Evolutionary conservation across 192 early-diverging fungal genomes (phyloP).

Genomic region (Backusella tuberculispora): DNA sequence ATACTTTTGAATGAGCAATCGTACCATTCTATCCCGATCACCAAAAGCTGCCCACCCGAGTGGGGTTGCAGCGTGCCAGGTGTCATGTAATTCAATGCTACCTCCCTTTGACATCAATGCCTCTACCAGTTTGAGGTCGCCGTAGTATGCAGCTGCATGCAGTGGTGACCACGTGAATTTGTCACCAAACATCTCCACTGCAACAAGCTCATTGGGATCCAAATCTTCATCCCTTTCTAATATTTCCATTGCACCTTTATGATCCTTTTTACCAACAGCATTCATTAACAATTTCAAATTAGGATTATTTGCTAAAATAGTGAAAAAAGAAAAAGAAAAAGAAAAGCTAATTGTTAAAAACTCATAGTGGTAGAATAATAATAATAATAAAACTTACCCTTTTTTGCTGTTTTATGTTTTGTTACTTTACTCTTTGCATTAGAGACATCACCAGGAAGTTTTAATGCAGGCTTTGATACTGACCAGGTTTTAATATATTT

Average conservation of each 20-base stretch:
- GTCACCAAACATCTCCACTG: conserved; percentile 47
- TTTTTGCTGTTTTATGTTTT: neutral
- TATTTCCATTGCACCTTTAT: conserved; percentile 19
- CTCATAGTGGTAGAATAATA: neutral
- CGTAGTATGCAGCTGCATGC: conserved; percentile 87
- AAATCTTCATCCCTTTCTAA: conserved; percentile 19
- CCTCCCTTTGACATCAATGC: conserved; percentile 77
- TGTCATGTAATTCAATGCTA: conserved; percentile 80
- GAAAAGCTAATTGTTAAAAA: too few relatives aligned
- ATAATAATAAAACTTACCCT: neutral
- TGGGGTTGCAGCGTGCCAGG: conserved; percentile 82
- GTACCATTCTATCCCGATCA: conserved; percentile 67
- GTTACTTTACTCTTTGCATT: neutral
- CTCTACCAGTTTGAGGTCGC: conserved; percentile 65
- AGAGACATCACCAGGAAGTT: conserved; percentile 19
- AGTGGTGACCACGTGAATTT: conserved; percentile 83
- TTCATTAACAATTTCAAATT: conserved; percentile 16
- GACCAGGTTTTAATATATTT: conserved; percentile 39
- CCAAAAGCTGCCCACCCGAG: conserved; percentile 92
- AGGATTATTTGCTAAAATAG: neutral
- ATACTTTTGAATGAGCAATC: conserved; percentile 75
- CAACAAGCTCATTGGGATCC: conserved; percentile 35
- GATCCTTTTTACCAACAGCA: conserved; percentile 24
- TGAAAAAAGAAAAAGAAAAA: neutral
- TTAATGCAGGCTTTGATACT: conserved; percentile 16